Evolutionary conservation across 768 basidiomycete genomes (phyloP).

Genomic region (Lentinula raphanica): DNA sequence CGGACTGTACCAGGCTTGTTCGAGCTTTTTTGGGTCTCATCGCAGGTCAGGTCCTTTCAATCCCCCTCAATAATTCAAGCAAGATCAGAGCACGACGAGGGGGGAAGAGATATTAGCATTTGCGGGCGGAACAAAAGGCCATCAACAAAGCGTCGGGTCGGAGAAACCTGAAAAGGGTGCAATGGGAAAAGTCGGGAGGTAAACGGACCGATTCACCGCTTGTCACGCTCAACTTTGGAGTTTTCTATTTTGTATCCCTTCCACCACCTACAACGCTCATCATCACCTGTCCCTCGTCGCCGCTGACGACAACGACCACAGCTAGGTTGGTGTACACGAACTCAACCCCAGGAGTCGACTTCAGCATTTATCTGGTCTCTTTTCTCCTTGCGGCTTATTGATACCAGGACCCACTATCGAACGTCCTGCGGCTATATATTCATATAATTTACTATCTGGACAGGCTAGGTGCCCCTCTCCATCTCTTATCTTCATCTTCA

Average conservation of each 20-base stretch:
- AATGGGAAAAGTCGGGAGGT: not conserved
- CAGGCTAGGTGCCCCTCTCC: not conserved
- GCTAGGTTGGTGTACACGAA: not conserved
- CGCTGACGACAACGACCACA: not conserved
- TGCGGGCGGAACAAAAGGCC: not conserved
- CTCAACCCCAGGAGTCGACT: not conserved
- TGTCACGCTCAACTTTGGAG: not conserved
- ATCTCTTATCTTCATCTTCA: slow-evolving; percentile 2
- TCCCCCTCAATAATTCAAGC: too few relatives aligned
- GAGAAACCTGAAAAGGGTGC: not conserved
- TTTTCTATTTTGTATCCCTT: slow-evolving; percentile 1
- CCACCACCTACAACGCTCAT: not conserved
- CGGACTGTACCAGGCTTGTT: not conserved
- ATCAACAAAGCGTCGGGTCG: not conserved
- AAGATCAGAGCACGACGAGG: too few relatives aligned
- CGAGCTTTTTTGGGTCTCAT: not conserved
- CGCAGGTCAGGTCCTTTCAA: not conserved
- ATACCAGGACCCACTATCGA: not conserved
- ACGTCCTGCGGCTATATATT: not conserved
- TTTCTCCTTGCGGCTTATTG: not conserved
- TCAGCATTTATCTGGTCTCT: not conserved
- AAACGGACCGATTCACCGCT: not conserved
- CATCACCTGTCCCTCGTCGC: not conserved
- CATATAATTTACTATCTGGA: not conserved
- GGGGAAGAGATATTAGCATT: not conserved